Conservation (phyloP, 306 rosid genomes). For the Trifolium pratense region DNA sequence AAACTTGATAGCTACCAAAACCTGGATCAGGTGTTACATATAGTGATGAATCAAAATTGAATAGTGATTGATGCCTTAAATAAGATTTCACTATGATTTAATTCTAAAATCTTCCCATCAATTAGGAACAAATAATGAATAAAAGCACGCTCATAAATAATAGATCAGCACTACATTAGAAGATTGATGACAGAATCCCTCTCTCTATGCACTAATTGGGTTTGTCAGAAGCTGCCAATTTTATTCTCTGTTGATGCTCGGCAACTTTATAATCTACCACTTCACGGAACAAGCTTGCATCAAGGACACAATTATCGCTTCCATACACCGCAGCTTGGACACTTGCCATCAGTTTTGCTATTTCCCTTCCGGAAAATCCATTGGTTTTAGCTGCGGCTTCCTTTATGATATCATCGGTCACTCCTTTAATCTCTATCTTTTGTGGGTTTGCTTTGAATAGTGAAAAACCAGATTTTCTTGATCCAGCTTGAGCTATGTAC, state of each 20-base stretch:
- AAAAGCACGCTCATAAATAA: conserved; percentile 41
- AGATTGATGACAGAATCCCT: conserved; percentile 28
- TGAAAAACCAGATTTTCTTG: conserved; percentile 59
- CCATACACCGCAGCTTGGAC: conserved; percentile 96
- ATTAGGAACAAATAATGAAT: conserved; percentile 47
- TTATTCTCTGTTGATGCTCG: conserved; percentile 92
- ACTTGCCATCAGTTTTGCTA: conserved; percentile 96
- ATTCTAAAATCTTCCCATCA: conserved; percentile 52
- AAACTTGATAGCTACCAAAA: conserved; percentile 1
- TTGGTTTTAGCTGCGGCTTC: conserved; percentile 87
- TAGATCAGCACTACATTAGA: conserved; percentile 33
- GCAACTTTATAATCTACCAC: conserved; percentile 96
- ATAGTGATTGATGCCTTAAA: conserved; percentile 19
- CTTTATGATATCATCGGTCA: conserved; percentile 75
- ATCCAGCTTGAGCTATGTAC: conserved; percentile 80
- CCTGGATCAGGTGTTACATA: background rate
- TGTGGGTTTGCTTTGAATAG: conserved; percentile 67
- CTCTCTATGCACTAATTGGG: conserved; percentile 30
- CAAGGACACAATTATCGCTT: conserved; percentile 85
- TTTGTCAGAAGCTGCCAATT: conserved; percentile 68
- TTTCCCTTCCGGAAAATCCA: conserved; percentile 95
- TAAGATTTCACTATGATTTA: conserved; percentile 15
- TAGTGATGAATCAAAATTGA: background rate
- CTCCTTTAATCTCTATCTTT: conserved; percentile 81
- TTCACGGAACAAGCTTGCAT: conserved; percentile 75